phyloP scores from a whole-genome alignment of 805 yeast genomes.

The Wickerhamiella kazuoi region DNA sequence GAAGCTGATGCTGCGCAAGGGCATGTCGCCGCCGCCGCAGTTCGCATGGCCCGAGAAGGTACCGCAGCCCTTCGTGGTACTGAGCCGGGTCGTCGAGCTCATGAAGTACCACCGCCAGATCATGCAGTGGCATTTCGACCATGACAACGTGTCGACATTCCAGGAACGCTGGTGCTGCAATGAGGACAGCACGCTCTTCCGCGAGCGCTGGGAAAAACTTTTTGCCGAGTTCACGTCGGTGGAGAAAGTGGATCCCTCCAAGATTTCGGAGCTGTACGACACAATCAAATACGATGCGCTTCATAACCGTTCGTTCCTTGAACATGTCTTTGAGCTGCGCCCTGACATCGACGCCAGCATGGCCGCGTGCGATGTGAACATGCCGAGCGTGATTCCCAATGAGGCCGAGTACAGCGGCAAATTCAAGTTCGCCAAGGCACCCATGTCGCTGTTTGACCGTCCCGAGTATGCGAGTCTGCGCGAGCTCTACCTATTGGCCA shows the following conservation, averaged over 20 bases:
- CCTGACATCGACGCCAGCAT: constrained; percentile 10
- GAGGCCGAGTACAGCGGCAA: constrained; percentile 18
- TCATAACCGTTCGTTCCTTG: constrained; percentile 80
- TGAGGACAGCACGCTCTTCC: constrained; percentile 78
- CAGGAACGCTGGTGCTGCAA: constrained; percentile 91
- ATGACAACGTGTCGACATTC: constrained; percentile 45
- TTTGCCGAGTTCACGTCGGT: constrained; percentile 82
- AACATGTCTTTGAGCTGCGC: constrained; percentile 45
- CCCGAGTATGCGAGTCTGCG: constrained; percentile 63
- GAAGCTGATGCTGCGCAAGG: constrained; percentile 85
- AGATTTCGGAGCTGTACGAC: constrained; percentile 89
- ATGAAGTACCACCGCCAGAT: constrained; percentile 81
- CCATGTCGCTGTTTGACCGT: constrained; percentile 46
- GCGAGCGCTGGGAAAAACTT: constrained; percentile 93
- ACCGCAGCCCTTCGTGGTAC: constrained; percentile 93
- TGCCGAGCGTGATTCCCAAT: constrained; percentile 16
- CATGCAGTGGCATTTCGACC: constrained; percentile 61
- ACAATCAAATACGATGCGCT: constrained; percentile 97
- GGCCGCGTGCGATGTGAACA: constrained; percentile 30
- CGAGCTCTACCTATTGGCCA: constrained; percentile 76
- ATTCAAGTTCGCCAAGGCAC: constrained; percentile 18
- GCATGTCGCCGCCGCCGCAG: constrained; percentile 92
- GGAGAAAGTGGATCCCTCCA: constrained; percentile 94
- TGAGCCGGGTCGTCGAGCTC: constrained; percentile 82
- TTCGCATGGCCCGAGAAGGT: constrained; percentile 97